A percentile compares a stretch with the other conserved stretches of the same genome.
Conservation (phyloP, 805 yeast species). For the Candida montana region DNA sequence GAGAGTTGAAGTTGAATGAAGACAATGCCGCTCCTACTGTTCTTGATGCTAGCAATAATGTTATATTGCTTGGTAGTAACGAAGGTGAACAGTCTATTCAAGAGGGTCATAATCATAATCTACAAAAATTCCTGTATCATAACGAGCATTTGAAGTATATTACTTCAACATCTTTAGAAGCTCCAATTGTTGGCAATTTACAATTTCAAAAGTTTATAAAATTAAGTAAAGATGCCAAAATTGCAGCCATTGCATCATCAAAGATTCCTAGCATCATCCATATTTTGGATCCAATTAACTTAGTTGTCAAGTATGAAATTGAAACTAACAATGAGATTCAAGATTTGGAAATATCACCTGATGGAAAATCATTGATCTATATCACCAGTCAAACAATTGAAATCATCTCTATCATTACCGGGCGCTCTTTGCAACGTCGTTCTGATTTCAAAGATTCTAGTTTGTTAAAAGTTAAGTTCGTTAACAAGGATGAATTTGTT, state of each 20-base stretch:
- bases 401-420: constrained; percentile 36
- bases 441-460: constrained; percentile 30
- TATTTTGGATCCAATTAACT: constrained; percentile 51
- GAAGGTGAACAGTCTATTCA: constrained; percentile 56
- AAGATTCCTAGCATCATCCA: constrained; percentile 60
- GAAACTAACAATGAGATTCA: constrained; percentile 53
- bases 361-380: constrained; percentile 62
- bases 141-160: constrained; percentile 66
- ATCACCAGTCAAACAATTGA: constrained; percentile 53
- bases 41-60: constrained; percentile 49
- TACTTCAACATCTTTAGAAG: constrained; percentile 55
- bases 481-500: constrained; percentile 19
- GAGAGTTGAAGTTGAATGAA: constrained; percentile 60
- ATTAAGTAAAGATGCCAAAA: constrained; percentile 50
- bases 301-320: constrained; percentile 52
- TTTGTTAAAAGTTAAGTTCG: constrained; percentile 32
- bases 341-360: constrained; percentile 68
- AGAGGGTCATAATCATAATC: constrained; percentile 56
- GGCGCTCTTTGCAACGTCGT: constrained; percentile 29
- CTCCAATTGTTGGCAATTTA: constrained; percentile 35
- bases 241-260: constrained; percentile 71
- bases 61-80: constrained; percentile 73
- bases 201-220: constrained; percentile 54
- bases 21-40: constrained; percentile 84
- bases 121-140: constrained; percentile 61